A percentile compares a stretch with the other conserved stretches of the same genome.
Evolutionary conservation across 2,329 filamentous ascomycete genomes (phyloP).

Genomic region (Penicillium sp.): DNA sequence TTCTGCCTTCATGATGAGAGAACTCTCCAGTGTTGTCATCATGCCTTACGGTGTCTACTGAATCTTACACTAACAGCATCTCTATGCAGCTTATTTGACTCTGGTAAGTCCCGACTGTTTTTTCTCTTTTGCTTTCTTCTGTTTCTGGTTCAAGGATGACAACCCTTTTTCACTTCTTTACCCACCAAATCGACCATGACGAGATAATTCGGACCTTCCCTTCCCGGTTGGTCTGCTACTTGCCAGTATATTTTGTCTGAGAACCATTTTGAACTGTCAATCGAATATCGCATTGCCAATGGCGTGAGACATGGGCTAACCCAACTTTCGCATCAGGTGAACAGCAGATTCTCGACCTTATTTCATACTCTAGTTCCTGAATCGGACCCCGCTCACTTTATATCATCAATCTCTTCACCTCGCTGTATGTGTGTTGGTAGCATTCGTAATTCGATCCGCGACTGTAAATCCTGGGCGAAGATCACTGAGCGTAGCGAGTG

Average conservation of each 20-base stretch:
- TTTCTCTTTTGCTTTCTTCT: conserved; percentile 9
- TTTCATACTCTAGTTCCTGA: background rate
- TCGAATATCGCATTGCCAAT: conserved; percentile 3
- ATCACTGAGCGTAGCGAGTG: conserved; percentile 9
- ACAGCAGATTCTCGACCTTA: background rate
- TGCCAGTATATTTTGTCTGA: conserved; percentile 69
- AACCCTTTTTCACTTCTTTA: conserved; percentile 59
- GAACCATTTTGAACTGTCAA: conserved; percentile 21
- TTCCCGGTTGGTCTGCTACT: conserved; percentile 65
- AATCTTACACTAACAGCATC: conserved; percentile 11
- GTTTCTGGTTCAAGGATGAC: conserved; percentile 53
- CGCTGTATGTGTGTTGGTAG: background rate
- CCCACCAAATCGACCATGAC: conserved; percentile 64
- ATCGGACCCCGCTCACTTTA: background rate
- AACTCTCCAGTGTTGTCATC: background rate
- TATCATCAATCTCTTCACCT: background rate
- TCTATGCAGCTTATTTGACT: background rate
- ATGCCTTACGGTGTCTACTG: conserved; percentile 9
- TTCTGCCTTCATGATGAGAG: background rate
- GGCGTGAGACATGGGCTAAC: conserved; percentile 11
- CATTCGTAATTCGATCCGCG: conserved; percentile 2
- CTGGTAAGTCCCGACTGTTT: conserved; percentile 24
- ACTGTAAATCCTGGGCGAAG: conserved; percentile 15
- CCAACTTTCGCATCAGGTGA: background rate
- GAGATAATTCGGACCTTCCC: conserved; percentile 57